These are phyloP conservation scores for Grosmannia huntii DNA, from an alignment of 2,329 filamentous ascomycete genomes.

Conservation along the genomic window DNA sequence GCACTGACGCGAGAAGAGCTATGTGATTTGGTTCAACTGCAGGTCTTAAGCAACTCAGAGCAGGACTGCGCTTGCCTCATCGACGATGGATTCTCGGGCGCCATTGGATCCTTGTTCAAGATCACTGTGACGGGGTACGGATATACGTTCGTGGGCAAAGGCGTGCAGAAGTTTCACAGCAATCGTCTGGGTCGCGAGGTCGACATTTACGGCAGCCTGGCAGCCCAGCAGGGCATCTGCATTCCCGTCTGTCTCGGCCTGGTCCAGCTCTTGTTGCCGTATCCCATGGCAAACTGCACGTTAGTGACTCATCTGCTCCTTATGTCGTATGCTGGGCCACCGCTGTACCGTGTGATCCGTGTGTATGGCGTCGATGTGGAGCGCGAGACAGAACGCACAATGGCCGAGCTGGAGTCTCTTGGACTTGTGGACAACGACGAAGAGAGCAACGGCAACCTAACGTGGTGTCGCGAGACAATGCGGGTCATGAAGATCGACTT, in stretches of 20 bases:
- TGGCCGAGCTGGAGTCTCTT: neutral
- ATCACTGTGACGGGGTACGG: conserved; percentile 8
- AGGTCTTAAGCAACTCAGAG: neutral
- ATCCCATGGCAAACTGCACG: conserved; percentile 4
- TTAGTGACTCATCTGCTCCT: conserved; percentile 12
- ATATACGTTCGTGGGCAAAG: conserved; percentile 11
- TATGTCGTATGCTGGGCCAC: conserved; percentile 10
- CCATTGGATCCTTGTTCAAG: conserved; percentile 8
- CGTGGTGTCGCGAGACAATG: conserved; percentile 6
- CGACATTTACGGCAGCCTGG: conserved; percentile 3
- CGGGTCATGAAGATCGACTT: conserved; percentile 8
- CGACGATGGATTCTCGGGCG: neutral
- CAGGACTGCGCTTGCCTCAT: conserved; percentile 2
- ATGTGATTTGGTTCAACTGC: neutral
- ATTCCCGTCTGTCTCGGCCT: conserved; percentile 9
- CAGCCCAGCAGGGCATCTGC: conserved; percentile 6
- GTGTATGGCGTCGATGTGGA: neutral
- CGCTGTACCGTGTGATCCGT: neutral
- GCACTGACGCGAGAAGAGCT: conserved; percentile 3
- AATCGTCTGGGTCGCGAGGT: neutral
- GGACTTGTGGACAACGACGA: conserved; percentile 4
- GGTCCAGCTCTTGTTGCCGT: conserved; percentile 4
- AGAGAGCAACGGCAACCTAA: conserved; percentile 4
- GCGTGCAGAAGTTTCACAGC: neutral
- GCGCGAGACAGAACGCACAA: conserved; percentile 5